Evolutionary conservation across 164 flowering plant species (phyloP).

Genomic region (grape (Vitis vinifera)): DNA sequence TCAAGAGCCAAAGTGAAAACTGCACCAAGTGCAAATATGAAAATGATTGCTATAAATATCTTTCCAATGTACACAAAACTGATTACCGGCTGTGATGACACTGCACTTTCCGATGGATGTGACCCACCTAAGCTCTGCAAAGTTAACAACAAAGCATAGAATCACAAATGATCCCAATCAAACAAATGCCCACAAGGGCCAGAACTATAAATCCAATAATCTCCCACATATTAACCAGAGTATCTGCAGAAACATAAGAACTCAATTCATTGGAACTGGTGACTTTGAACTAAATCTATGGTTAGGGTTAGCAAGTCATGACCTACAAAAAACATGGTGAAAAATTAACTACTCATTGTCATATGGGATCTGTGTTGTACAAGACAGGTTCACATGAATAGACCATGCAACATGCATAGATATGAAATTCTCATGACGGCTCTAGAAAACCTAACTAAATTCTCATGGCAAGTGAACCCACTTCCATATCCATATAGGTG

Average conservation of each 20-base stretch:
- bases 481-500: too few relatives aligned
- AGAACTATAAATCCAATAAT: not conserved
- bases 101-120: slow-evolving; percentile 4
- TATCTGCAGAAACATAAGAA: not conserved
- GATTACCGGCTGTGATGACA: slow-evolving; percentile 12
- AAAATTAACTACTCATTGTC: too few relatives aligned
- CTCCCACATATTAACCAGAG: too few relatives aligned
- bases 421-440: too few relatives aligned
- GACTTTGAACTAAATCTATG: too few relatives aligned
- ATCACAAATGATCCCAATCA: not conserved
- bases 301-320: too few relatives aligned
- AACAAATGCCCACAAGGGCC: not conserved
- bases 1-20: slow-evolving; percentile 62
- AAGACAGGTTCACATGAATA: too few relatives aligned
- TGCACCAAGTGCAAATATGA: slow-evolving; percentile 57
- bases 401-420: too few relatives aligned
- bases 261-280: slow-evolving; percentile 11
- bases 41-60: slow-evolving; percentile 53
- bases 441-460: too few relatives aligned
- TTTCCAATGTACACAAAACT: slow-evolving; percentile 51
- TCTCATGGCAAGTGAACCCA: too few relatives aligned
- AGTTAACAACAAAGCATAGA: not conserved
- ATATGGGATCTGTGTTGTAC: too few relatives aligned
- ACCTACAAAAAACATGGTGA: too few relatives aligned
- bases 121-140: slow-evolving; percentile 35